Percentiles rank a stretch among this genome's conserved stretches.
Evolutionary conservation across 768 basidiomycete species (phyloP).

Genomic region (Obba rivulosa): DNA sequence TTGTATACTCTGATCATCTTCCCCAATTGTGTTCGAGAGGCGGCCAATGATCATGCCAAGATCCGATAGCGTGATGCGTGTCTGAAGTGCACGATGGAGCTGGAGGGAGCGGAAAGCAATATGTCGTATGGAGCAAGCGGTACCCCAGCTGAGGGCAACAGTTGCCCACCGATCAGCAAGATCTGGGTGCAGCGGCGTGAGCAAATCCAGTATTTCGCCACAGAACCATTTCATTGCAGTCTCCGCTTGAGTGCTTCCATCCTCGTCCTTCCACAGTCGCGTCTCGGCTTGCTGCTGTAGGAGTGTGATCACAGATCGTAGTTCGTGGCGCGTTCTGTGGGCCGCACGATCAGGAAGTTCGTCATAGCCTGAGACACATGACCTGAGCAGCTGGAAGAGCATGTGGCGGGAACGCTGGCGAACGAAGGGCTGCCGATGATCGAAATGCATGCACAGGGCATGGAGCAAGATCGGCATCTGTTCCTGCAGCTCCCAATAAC

Average conservation of each 20-base stretch:
- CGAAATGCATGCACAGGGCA: conserved; percentile 75
- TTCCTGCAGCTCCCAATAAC: conserved; percentile 67
- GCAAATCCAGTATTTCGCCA: conserved; percentile 55
- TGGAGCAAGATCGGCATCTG: conserved; percentile 75
- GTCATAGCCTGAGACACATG: conserved; percentile 77
- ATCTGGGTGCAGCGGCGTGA: conserved; percentile 66
- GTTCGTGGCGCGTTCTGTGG: conserved; percentile 38
- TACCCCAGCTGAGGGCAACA: conserved; percentile 78
- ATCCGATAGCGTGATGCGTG: conserved; percentile 62
- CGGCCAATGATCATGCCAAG: conserved; percentile 78
- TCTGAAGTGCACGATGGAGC: conserved; percentile 78
- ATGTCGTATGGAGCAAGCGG: conserved; percentile 79
- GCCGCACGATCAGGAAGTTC: conserved; percentile 57
- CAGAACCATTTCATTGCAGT: conserved; percentile 68
- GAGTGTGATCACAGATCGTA: conserved; percentile 45
- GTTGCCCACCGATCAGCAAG: conserved; percentile 76
- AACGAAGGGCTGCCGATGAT: conserved; percentile 67
- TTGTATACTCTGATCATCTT: conserved; percentile 71
- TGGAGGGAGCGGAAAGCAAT: conserved; percentile 88
- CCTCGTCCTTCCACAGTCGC: conserved; percentile 72
- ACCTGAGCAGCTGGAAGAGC: conserved; percentile 79
- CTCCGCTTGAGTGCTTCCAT: conserved; percentile 47
- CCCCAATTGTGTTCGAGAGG: conserved; percentile 78
- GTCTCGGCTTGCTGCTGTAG: conserved; percentile 55
- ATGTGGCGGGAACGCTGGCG: conserved; percentile 69